A percentile compares a stretch with the other conserved stretches of the same genome.
phyloP scores from a whole-genome alignment of 306 rosid species.

The Astragalus membranaceus region DNA sequence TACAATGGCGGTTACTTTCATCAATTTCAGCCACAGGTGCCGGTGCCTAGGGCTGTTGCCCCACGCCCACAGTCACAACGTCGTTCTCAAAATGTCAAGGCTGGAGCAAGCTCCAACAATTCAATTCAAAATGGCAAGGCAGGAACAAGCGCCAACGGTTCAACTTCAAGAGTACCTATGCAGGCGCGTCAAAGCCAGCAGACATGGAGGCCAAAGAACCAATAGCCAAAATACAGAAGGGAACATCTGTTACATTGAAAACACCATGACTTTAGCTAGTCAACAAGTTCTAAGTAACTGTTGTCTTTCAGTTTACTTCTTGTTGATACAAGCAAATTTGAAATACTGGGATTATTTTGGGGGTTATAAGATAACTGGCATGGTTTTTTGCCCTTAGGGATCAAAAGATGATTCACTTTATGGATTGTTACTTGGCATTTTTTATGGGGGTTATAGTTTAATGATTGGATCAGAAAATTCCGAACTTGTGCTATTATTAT shows the following conservation, averaged over 20 bases:
- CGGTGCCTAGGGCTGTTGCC: background rate
- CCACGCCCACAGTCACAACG: background rate
- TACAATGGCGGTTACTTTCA: constrained; percentile 8
- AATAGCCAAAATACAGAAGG: background rate
- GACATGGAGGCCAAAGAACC: constrained; percentile 45
- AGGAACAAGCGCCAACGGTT: constrained; percentile 19
- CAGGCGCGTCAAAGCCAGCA: constrained; percentile 36
- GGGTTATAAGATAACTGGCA: background rate
- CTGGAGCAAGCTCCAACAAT: constrained; percentile 16
- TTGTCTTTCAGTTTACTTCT: background rate
- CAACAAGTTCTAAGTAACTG: constrained; percentile 10
- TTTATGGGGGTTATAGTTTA: background rate
- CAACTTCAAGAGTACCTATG: constrained; percentile 8
- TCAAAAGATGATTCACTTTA: background rate
- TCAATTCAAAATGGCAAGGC: constrained; percentile 5
- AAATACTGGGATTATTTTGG: constrained; percentile 2
- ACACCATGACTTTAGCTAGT: background rate
- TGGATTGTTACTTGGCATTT: background rate
- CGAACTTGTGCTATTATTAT: background rate
- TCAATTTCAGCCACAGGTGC: constrained; percentile 27
- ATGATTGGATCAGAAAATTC: background rate
- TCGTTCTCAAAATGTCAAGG: constrained; percentile 11
- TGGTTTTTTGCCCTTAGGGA: background rate
- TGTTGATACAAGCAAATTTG: background rate
- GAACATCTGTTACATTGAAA: background rate